A percentile compares a stretch with the other conserved stretches of the same genome.
Evolutionary conservation across 1,284 basidiomycete species (phyloP).

Genomic region (Ganoderma boninense): DNA sequence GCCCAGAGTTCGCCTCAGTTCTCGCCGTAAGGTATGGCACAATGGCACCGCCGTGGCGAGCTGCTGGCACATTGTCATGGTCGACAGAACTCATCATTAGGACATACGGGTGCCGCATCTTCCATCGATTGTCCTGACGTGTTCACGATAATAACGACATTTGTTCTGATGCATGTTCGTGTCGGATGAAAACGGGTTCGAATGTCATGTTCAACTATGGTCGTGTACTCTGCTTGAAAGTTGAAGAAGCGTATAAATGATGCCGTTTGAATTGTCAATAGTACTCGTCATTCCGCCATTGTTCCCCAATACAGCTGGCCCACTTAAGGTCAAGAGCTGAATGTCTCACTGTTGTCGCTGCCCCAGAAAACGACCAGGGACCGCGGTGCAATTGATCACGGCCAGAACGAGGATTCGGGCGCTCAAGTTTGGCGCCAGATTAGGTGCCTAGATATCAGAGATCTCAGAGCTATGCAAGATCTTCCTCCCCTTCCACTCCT

Average conservation of each 20-base stretch:
- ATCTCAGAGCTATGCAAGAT: not conserved
- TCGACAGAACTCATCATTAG: not conserved
- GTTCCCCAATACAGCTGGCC: not conserved
- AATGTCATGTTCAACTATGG: not conserved
- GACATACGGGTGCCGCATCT: not conserved
- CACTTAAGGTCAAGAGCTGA: not conserved
- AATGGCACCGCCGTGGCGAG: not conserved
- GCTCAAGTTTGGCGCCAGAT: not conserved
- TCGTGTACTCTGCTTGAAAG: not conserved
- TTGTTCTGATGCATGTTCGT: not conserved
- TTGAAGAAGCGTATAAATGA: not conserved
- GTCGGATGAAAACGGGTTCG: not conserved
- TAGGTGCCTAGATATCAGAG: not conserved
- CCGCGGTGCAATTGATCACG: not conserved
- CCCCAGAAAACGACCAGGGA: not conserved
- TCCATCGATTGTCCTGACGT: not conserved
- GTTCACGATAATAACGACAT: not conserved
- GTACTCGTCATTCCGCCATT: not conserved
- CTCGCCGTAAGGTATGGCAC: not conserved
- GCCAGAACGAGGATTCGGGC: not conserved
- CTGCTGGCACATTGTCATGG: no score
- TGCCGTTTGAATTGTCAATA: not conserved
- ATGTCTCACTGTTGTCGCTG: not conserved
- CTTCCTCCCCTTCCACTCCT: not conserved
- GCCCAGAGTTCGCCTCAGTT: no score